Evolutionary conservation across 2,329 filamentous ascomycete genomes (phyloP).

Genomic region (Paraphoma chrysanthemicola): DNA sequence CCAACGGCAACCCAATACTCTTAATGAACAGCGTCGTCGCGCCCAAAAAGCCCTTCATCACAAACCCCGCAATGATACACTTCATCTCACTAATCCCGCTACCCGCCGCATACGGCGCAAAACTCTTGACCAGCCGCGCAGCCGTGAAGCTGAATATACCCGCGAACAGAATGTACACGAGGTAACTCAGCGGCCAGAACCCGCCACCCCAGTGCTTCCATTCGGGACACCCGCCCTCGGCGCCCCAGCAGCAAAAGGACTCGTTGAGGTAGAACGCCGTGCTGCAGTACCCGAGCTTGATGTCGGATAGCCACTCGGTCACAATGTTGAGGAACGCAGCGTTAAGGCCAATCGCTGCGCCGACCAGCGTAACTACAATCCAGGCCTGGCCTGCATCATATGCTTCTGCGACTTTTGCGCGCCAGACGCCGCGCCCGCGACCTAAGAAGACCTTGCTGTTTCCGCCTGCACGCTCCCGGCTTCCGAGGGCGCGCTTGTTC

Average conservation of each 20-base stretch:
- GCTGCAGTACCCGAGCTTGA: constrained; percentile 94
- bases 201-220: constrained; percentile 91
- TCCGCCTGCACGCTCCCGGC: neutral
- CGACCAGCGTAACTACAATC: constrained; percentile 95
- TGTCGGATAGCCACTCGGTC: constrained; percentile 95
- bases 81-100: constrained; percentile 99
- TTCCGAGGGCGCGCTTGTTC: constrained; percentile 66
- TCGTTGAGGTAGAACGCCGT: constrained; percentile 98
- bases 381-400: constrained; percentile 98
- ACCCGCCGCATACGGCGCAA: constrained; percentile 94
- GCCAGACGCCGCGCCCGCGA: constrained; percentile 68
- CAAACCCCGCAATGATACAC: constrained; percentile 97
- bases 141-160: constrained; percentile 83
- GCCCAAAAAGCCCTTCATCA: constrained; percentile 98
- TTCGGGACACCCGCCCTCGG: constrained; percentile 84
- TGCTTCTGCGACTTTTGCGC: constrained; percentile 79
- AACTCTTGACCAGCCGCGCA: constrained; percentile 84
- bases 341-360: constrained; percentile 90
- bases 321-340: constrained; percentile 93
- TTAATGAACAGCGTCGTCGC: constrained; percentile 94
- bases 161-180: constrained; percentile 86
- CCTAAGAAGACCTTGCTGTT: constrained; percentile 63
- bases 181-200: constrained; percentile 79
- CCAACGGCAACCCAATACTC: constrained; percentile 85
- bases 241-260: constrained; percentile 97